Evolutionary conservation across 768 basidiomycete species (phyloP).

Genomic region (Vararia minispora): DNA sequence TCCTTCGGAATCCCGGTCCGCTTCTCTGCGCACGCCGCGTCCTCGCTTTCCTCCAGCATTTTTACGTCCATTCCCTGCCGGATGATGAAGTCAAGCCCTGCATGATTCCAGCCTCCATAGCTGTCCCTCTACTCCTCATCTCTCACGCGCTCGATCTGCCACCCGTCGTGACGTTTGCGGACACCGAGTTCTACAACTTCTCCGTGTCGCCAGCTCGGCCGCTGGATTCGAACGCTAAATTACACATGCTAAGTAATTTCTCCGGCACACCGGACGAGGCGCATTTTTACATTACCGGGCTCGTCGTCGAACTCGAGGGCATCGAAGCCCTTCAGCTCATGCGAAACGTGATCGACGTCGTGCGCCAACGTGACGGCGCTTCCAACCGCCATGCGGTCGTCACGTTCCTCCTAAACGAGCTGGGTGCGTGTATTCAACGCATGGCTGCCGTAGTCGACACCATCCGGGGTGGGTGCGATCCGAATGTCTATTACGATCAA

Average conservation of each 20-base stretch:
- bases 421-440: not conserved
- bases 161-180: constrained; percentile 1
- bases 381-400: not conserved
- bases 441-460: not conserved
- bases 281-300: constrained; percentile 2
- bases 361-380: no score
- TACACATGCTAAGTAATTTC: not conserved
- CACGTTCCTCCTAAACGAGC: not conserved
- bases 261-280: constrained; percentile 3
- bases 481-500: not conserved
- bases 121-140: not conserved
- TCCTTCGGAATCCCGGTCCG: not conserved
- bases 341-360: not conserved
- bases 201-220: no score
- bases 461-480: not conserved
- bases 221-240: not conserved
- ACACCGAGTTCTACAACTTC: constrained; percentile 3
- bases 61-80: constrained; percentile 2
- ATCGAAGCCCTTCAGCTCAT: not conserved
- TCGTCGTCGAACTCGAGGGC: not conserved
- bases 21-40: not conserved
- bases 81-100: not conserved
- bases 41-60: not conserved
- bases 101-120: not conserved
- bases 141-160: constrained; percentile 4